These are phyloP conservation scores for Ogataea populi-albae DNA, from an alignment of 805 yeast genomes.

Conservation along the genomic window DNA sequence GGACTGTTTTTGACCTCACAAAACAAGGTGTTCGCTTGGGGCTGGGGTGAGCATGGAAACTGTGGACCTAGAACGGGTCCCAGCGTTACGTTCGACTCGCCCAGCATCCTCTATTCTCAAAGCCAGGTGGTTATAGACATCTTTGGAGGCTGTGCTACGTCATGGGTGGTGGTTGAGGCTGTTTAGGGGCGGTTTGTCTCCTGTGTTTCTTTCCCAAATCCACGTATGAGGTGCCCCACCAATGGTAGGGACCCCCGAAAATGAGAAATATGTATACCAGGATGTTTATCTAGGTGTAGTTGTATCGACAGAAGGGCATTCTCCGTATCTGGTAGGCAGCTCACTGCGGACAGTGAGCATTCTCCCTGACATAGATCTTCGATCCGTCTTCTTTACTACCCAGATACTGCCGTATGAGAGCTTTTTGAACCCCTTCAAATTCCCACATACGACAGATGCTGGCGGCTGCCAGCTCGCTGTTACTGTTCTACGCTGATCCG, in stretches of 20 bases:
- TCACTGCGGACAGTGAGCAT: no score
- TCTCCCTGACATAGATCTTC: neutral
- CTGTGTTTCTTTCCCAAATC: constrained; percentile 74
- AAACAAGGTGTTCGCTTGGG: constrained; percentile 68
- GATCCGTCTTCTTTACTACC: constrained; percentile 22
- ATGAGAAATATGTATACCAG: constrained; percentile 83
- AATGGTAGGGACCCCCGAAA: constrained; percentile 39
- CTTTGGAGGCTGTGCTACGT: constrained; percentile 66
- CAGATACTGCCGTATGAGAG: no score
- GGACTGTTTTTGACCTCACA: constrained; percentile 46
- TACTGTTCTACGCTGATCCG: no score
- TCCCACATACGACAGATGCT: no score
- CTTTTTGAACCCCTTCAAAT: no score
- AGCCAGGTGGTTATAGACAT: constrained; percentile 31
- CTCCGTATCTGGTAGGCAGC: no score
- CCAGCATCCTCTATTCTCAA: constrained; percentile 34
- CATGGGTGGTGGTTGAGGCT: constrained; percentile 44
- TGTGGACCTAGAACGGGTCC: constrained; percentile 52
- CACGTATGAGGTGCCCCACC: constrained; percentile 47
- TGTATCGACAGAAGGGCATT: no score
- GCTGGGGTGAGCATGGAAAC: constrained; percentile 99
- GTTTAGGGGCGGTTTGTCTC: constrained; percentile 47
- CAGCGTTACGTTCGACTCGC: constrained; percentile 36
- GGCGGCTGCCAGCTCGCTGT: no score
- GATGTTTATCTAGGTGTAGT: constrained; percentile 61